Evolutionary conservation across 2,329 filamentous ascomycete species (phyloP).

Genomic region (Sarocladium strictum): DNA sequence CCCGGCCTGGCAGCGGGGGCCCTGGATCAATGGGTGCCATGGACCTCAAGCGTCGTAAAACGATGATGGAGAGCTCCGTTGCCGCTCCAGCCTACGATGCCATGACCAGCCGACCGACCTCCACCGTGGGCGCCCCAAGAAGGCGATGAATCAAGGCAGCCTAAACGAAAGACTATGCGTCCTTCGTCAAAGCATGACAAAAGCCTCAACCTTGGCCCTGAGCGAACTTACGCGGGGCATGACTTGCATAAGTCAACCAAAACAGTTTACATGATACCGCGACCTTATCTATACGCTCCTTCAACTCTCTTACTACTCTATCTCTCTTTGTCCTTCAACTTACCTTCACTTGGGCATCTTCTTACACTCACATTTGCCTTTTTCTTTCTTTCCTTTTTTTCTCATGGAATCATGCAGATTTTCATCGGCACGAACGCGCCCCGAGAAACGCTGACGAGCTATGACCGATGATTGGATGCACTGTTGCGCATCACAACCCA

Average conservation of each 20-base stretch:
- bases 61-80: constrained; percentile 55
- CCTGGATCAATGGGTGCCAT: constrained; percentile 35
- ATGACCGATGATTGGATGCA: constrained; percentile 27
- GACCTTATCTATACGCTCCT: background rate
- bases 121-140: constrained; percentile 35
- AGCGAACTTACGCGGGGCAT: too few relatives aligned
- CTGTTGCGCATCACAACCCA: background rate
- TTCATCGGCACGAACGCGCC: background rate
- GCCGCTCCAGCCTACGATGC: constrained; percentile 43
- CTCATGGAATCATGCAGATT: constrained; percentile 14
- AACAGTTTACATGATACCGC: background rate
- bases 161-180: too few relatives aligned
- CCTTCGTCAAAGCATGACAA: too few relatives aligned
- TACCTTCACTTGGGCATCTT: constrained; percentile 15
- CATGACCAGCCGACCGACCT: constrained; percentile 41
- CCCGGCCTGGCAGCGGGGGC: constrained; percentile 54
- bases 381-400: constrained; percentile 19
- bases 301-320: background rate
- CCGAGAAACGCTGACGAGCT: constrained; percentile 28
- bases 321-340: constrained; percentile 10
- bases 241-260: background rate
- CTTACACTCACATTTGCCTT: constrained; percentile 13
- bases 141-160: constrained; percentile 26
- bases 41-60: constrained; percentile 75
- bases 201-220: too few relatives aligned